Base-by-base conservation (phyloP, 2,329 filamentous ascomycete genomes). In the Talaromyces sp. region DNA sequence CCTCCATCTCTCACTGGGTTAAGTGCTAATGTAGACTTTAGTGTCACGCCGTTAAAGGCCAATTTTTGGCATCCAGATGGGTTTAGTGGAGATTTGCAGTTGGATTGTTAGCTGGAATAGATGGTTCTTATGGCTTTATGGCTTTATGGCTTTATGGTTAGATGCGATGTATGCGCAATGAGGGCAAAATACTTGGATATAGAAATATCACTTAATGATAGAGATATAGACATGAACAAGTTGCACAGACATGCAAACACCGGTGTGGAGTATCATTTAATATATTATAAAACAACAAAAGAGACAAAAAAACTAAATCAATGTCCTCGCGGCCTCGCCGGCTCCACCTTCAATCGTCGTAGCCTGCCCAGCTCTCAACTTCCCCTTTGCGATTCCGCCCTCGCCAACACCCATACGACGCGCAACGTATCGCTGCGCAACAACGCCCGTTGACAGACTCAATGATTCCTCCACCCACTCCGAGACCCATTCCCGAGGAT, bases 401-500 rank as follows among this genome's bases (percentile, higher is more conserved):
- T 96, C 92, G 13, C 94, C 94, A 10, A 99, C 94, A 13, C 95
- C 94, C 95, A 99, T 99, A 64, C 95, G 84, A 67, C 91, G 87
- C 4, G 95, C 94, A 22, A 99, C 95, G 75, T 99, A 99, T 68
- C 93, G 85, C 84, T 99, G 95, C 2, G 95, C 95, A 3, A 98
- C 89, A 8, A 97, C 83, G 19, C 95, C 94, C 0, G 96, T 86
- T 3, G 88, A 86, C 58, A 98, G 81, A 47, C 84, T 87, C 37
- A 99, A 83, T 0, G 89, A 82, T 80, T 98, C 94, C 80, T 98
- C 94, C 56, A 99, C 86, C 95, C 95, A 99, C 78, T 98, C 95
- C 3, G 93, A 90, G 43, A 97, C 91, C 95, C 95, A 99, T 77
- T 99, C 95, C 65, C 95, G 85, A 0, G 95, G 95, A 74, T 99